Base-by-base conservation (phyloP, 306 rosid species). In the Purshia tridentata region DNA sequence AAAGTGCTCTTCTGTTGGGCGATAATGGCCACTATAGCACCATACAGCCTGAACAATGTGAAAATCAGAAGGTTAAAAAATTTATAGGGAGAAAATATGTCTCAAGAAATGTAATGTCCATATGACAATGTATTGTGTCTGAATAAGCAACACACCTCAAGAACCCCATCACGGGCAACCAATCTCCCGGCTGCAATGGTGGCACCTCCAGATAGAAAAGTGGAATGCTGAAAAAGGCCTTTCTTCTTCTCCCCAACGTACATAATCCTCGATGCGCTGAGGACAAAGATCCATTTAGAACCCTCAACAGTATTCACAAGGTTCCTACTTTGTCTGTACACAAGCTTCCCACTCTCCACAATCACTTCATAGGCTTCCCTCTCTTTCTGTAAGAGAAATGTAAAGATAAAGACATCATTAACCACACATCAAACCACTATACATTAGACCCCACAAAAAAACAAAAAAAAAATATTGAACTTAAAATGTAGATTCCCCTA, bases 11-110 rank as follows among this genome's bases (percentile, higher is more conserved):
- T 83, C 75, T 15, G 97, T 93, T 0, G 97, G 97, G 54, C 81
- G 49, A 58, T 93, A 91, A 63, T 93, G 98, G 11, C 98, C 98
- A 66, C 98, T 93, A 46, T 93, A 89, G 39, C 90, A 88, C 98
- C 98, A 93, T 70, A 89, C 79, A 47, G 96, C 96, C 98, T 93
- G 83, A 37, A 77, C 29, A 75, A 76, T 11, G 72, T 70, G 49
- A 18, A 51, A 22, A 59, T 72, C 71, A 62, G 2, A 8, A 72
- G 61, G 49, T 35, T 72, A 39, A 70, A 68, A 59, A 41, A 1
- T 10, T 9, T 19, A 7, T 23, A 5, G 37, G 4, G 18, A 11
- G 46, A 42, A 9, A 4, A 46, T 9, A 12, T 4, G 16, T 35
- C 4, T 29, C 40, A 48, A 22, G 41, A 42, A 53, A 42, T 13